These are phyloP conservation scores for Uncinocarpus reesii DNA, from an alignment of 2,329 filamentous ascomycete genomes.

Conservation along the genomic window DNA sequence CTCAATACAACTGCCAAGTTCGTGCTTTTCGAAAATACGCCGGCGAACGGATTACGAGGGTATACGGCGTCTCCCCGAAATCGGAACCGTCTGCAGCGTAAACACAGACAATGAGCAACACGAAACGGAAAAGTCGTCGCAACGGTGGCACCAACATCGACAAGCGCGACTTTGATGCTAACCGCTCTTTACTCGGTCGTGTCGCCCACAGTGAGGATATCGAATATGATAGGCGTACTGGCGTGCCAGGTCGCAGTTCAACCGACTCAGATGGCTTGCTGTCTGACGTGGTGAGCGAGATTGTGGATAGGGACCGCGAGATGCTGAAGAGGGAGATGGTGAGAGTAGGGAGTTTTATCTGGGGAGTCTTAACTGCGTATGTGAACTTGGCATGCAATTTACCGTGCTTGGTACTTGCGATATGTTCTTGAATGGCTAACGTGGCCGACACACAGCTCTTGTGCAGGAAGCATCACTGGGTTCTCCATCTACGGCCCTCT, in stretches of 20 bases:
- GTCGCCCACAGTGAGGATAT: neutral
- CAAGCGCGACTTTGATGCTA: slow-evolving; percentile 39
- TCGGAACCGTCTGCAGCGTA: too few species aligned
- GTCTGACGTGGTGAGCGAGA: slow-evolving; percentile 51
- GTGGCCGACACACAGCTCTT: slow-evolving; percentile 43
- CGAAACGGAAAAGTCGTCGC: neutral
- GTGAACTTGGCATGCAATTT: slow-evolving; percentile 16
- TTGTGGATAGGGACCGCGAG: slow-evolving; percentile 47
- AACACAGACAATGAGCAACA: neutral
- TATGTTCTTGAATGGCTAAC: neutral
- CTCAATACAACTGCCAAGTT: too few species aligned
- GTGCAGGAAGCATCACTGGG: slow-evolving; percentile 81
- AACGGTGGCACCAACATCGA: slow-evolving; percentile 24
- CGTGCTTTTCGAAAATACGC: too few species aligned
- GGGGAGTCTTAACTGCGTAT: slow-evolving; percentile 51
- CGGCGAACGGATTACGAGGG: too few species aligned
- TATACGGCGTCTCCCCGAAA: too few species aligned
- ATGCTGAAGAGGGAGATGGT: slow-evolving; percentile 45
- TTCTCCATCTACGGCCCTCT: slow-evolving; percentile 90
- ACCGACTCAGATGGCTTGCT: slow-evolving; percentile 37
- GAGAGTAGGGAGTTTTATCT: slow-evolving; percentile 48
- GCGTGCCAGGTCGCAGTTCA: slow-evolving; percentile 12
- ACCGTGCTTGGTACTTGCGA: too few species aligned
- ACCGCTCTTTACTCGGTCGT: slow-evolving; percentile 26
- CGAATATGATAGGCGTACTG: neutral